phyloP scores from a whole-genome alignment of 371 early-diverging fungal genomes.

The Mucor saturninus region DNA sequence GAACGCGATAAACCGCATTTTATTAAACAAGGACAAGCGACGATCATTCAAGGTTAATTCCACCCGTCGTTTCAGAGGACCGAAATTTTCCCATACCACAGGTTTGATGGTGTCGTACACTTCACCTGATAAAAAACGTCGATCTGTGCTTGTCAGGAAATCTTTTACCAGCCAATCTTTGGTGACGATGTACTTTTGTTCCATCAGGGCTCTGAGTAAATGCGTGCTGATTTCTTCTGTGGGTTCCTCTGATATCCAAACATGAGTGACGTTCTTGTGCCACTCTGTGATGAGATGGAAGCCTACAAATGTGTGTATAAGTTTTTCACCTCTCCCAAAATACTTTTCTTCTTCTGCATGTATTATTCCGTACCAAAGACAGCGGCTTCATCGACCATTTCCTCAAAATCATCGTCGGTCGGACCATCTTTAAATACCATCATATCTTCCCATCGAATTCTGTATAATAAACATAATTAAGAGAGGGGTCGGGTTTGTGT shows the following conservation, averaged over 20 bases:
- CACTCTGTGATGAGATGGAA: neutral
- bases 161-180: slow-evolving; percentile 3
- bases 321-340: neutral
- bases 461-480: neutral
- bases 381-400: neutral
- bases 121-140: neutral
- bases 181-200: slow-evolving; percentile 4
- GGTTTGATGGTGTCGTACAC: slow-evolving; percentile 1
- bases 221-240: neutral
- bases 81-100: slow-evolving; percentile 1
- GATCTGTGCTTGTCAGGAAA: neutral
- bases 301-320: neutral
- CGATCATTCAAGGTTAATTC: slow-evolving; percentile 1
- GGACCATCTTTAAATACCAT: neutral
- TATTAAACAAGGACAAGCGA: slow-evolving; percentile 6
- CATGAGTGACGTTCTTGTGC: neutral
- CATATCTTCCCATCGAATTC: neutral
- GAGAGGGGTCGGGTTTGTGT: neutral
- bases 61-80: neutral
- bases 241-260: neutral
- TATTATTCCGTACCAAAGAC: neutral
- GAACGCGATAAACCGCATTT: slow-evolving; percentile 16
- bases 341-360: neutral
- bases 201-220: neutral
- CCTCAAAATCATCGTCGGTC: neutral